These are phyloP conservation scores for Aspergillus candidus DNA, from an alignment of 2,329 filamentous ascomycete species.

Conservation along the genomic window DNA sequence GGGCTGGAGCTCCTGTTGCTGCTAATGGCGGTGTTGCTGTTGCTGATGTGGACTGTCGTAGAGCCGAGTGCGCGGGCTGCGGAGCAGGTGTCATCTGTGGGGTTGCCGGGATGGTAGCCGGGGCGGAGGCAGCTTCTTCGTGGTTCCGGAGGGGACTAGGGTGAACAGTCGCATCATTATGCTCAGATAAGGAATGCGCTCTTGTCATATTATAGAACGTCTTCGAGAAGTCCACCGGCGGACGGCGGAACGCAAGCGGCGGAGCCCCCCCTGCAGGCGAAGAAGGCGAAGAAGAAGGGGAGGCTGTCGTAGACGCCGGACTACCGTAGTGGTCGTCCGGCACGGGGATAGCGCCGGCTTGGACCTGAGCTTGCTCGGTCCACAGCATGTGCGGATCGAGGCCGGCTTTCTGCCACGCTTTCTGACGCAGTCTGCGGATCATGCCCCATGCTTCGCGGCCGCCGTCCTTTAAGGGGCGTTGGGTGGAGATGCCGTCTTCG, in stretches of 20 bases:
- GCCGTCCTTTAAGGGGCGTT: conserved; percentile 41
- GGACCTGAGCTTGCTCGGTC: conserved; percentile 42
- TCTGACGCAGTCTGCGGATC: conserved; percentile 42
- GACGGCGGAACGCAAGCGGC: conserved; percentile 10
- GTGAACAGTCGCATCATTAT: conserved; percentile 11
- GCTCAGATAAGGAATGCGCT: conserved; percentile 22
- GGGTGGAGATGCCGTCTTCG: conserved; percentile 39
- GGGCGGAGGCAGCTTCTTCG: conserved; percentile 10
- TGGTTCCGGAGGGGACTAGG: conserved; percentile 23
- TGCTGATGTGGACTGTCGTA: no score
- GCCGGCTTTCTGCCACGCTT: conserved; percentile 45
- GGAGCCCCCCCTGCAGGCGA: conserved; percentile 6
- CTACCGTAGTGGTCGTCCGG: conserved; percentile 15
- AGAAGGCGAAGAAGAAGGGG: neutral
- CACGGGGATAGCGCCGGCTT: conserved; percentile 27
- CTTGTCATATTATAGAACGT: conserved; percentile 33
- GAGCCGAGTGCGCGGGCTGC: no score
- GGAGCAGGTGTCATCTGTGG: conserved; percentile 9
- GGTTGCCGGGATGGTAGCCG: conserved; percentile 5
- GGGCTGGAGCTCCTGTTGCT: conserved; percentile 4
- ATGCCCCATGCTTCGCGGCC: conserved; percentile 46
- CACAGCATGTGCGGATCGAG: conserved; percentile 42
- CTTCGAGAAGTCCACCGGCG: conserved; percentile 28
- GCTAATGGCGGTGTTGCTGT: conserved; percentile 1
- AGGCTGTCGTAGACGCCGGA: conserved; percentile 1